Evolutionary conservation across 106 monocot species (phyloP).

Genomic region (Posidonia australis): DNA sequence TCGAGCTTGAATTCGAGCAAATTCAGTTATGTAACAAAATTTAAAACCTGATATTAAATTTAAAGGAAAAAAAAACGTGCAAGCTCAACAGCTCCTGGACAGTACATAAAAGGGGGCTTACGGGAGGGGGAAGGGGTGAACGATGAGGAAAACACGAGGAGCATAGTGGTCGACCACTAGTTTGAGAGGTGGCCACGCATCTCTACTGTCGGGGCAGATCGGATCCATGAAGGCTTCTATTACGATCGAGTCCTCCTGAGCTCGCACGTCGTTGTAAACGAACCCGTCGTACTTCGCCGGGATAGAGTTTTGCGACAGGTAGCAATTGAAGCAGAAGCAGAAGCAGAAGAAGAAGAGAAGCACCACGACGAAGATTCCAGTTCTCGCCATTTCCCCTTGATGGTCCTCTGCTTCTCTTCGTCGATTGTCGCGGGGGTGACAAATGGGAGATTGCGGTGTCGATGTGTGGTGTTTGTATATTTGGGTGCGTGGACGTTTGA

Average conservation of each 20-base stretch:
- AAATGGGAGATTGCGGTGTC: too few species aligned
- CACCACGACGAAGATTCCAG: not conserved
- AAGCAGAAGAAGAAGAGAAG: not conserved
- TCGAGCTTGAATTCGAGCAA: too few species aligned
- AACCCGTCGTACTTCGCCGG: constrained; percentile 51
- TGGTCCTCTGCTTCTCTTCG: not conserved
- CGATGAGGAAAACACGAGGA: constrained; percentile 37
- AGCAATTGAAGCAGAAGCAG: not conserved
- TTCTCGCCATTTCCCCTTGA: not conserved
- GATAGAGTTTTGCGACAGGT: constrained; percentile 19
- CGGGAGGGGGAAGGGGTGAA: constrained; percentile 89
- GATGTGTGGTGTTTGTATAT: too few species aligned
- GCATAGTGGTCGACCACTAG: constrained; percentile 30
- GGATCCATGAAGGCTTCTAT: constrained; percentile 91
- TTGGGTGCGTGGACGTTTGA: too few species aligned
- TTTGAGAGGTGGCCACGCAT: constrained; percentile 70
- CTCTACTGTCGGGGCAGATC: constrained; percentile 78
- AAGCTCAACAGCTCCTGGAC: too few species aligned
- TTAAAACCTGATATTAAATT: too few species aligned
- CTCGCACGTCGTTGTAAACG: constrained; percentile 17
- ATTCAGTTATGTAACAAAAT: too few species aligned
- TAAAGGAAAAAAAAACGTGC: too few species aligned
- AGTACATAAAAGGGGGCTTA: constrained; percentile 11
- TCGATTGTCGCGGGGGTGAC: too few species aligned
- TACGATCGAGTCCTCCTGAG: constrained; percentile 34